Percentiles rank a stretch among this genome's conserved stretches.
These are phyloP conservation scores for Wallacemonas sp. DNA, from an alignment of 208 protist species.

Conservation along the genomic window DNA sequence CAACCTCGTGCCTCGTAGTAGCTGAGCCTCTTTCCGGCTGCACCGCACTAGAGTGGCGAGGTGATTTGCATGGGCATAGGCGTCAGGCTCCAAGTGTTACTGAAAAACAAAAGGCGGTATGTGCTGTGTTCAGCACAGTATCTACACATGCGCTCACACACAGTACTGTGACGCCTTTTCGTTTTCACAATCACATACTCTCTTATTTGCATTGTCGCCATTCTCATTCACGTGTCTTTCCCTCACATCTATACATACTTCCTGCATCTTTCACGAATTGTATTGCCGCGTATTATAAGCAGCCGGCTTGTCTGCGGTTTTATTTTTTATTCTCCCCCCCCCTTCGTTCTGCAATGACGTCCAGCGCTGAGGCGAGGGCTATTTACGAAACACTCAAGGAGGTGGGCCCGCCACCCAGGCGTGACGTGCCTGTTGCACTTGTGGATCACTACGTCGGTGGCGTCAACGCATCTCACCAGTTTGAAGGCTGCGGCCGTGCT, in stretches of 20 bases:
- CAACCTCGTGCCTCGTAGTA: too few relatives aligned
- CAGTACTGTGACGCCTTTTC: too few relatives aligned
- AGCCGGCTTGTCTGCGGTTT: neutral
- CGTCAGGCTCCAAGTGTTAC: too few relatives aligned
- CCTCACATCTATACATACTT: neutral
- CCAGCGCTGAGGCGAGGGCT: conserved; percentile 18
- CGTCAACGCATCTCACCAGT: conserved; percentile 31
- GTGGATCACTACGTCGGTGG: conserved; percentile 39
- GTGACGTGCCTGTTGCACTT: neutral
- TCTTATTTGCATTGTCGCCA: neutral
- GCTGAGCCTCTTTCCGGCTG: too few relatives aligned
- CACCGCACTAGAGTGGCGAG: too few relatives aligned
- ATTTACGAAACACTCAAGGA: conserved; percentile 21
- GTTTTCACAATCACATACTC: too few relatives aligned
- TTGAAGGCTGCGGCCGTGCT: conserved; percentile 57
- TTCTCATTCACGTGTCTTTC: neutral
- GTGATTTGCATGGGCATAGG: too few relatives aligned
- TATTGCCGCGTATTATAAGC: neutral
- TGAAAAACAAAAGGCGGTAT: too few relatives aligned
- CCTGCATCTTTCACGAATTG: too few relatives aligned
- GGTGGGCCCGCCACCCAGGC: neutral
- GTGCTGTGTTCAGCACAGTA: too few relatives aligned
- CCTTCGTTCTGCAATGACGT: neutral
- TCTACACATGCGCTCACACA: too few relatives aligned
- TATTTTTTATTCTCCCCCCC: neutral